Base-by-base conservation (phyloP, 192 early-diverging fungal genomes). In the Phycomyces blakesleeanus region DNA sequence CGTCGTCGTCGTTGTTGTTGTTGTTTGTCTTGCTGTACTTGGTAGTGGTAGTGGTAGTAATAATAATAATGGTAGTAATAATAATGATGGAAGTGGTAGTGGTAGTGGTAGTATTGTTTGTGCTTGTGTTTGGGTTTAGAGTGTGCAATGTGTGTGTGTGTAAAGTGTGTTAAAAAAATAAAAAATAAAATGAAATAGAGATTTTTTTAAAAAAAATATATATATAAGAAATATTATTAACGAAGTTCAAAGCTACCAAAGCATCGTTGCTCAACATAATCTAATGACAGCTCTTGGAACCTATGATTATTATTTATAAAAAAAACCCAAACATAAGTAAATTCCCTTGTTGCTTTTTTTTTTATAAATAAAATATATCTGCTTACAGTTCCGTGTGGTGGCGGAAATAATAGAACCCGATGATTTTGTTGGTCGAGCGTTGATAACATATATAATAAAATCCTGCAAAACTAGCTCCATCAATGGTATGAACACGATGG, bases 401-500 rank as follows among this genome's bases (percentile, higher is more conserved):
- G 59, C 88, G 89, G 29, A 63, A 76, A 27, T 62, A 69, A 55
- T 89, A 89, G 39, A 85, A 88, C 3, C 80, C 84, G 6, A 83
- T 83, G 37, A 82, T 85, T 18, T 77, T 73, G 8, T 84, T 80
- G 10, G 83, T 85, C 49, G 62, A 61, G 51, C 84, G 81, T 47
- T 87, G 80, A 57, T 88, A 93, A 69, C 85, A 81, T 73, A 86
- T 91, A 64, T 93, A 95, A 67, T 95, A 95, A 55, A 95, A 95
- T 9, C 93, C 93, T 16, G 87, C 91, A 84, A 92, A 95, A 41
- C 89, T 91, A 2, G 93, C 93, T 15, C 93, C 93, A 52, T 84
- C 73, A 55, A 95, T 91, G 5, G 73, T 73, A 54, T 79, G 81
- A 10, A 93, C 84, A 51, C 75, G 75, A 69, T 95, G 91, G 71